phyloP scores from a whole-genome alignment of 495 filamentous ascomycete species.

The Podospora bellae-mahoneyi region DNA sequence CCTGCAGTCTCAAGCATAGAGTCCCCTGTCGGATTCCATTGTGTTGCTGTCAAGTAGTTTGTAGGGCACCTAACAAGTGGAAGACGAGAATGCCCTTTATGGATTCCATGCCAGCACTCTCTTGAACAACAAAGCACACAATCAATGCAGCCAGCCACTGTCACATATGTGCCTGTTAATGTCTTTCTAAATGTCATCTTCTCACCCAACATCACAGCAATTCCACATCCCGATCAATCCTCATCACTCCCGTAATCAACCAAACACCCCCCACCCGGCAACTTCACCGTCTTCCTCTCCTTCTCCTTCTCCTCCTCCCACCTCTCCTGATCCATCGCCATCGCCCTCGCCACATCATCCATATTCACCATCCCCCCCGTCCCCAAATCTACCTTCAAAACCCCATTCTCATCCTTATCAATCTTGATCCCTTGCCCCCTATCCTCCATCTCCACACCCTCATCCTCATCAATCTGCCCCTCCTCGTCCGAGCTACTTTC shows the following conservation, averaged over 20 bases:
- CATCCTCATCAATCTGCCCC: not conserved
- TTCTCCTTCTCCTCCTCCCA: not conserved
- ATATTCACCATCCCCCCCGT: not conserved
- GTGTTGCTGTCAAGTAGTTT: no score
- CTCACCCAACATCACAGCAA: not conserved
- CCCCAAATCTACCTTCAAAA: not conserved
- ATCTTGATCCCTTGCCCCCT: not conserved
- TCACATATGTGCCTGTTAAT: no score
- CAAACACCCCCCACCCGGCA: not conserved
- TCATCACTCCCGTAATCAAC: slow-evolving; percentile 3
- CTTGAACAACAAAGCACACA: no score
- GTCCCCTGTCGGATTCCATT: no score
- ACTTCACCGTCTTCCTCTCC: not conserved
- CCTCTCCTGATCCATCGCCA: not conserved
- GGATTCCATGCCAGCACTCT: no score
- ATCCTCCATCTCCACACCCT: not conserved
- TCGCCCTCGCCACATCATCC: not conserved
- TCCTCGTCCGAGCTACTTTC: slow-evolving; percentile 1
- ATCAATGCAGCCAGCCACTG: no score
- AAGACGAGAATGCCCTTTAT: no score
- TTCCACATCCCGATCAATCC: not conserved
- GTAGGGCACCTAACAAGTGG: no score
- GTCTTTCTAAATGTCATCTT: not conserved
- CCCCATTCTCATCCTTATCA: not conserved
- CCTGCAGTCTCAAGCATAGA: no score